A percentile compares a stretch with the other conserved stretches of the same genome.
These are phyloP conservation scores for Aureobasidium sp. DNA, from an alignment of 2,329 filamentous ascomycete genomes.

Conservation along the genomic window DNA sequence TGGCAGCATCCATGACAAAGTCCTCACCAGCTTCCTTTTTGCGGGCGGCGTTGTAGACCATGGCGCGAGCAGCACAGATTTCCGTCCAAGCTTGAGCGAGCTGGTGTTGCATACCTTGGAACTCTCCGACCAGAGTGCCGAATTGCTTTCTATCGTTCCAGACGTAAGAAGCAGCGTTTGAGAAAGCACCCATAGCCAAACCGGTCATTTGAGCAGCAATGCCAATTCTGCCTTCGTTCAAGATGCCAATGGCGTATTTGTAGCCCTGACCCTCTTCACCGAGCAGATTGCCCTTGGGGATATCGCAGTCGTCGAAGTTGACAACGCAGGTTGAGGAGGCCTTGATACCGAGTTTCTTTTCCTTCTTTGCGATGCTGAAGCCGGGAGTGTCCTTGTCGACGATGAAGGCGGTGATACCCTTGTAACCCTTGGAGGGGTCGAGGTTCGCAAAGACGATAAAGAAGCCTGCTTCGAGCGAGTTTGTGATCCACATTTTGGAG, in stretches of 20 bases:
- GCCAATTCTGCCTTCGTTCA: slow-evolving; percentile 96
- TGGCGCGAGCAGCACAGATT: slow-evolving; percentile 78
- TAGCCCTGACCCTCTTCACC: slow-evolving; percentile 88
- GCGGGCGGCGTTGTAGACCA: slow-evolving; percentile 91
- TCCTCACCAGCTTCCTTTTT: slow-evolving; percentile 98
- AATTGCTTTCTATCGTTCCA: slow-evolving; percentile 99
- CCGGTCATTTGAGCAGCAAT: slow-evolving; percentile 99
- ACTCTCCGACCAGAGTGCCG: slow-evolving; percentile 83
- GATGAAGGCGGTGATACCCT: slow-evolving; percentile 92
- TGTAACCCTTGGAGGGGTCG: slow-evolving; percentile 85
- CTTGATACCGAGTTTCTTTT: slow-evolving; percentile 97
- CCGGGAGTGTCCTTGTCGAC: slow-evolving; percentile 84
- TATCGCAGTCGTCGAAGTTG: slow-evolving; percentile 92
- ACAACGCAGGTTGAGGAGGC: slow-evolving; percentile 95
- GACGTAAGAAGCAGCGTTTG: slow-evolving; percentile 87
- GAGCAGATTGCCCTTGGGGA: slow-evolving; percentile 80
- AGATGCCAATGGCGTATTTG: slow-evolving; percentile 88
- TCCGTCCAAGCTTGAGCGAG: slow-evolving; percentile 93
- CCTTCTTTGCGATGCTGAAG: slow-evolving; percentile 96
- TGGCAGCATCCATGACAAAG: slow-evolving; percentile 91
- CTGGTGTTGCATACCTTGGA: slow-evolving; percentile 99
- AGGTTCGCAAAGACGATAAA: slow-evolving; percentile 99
- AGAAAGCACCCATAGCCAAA: slow-evolving; percentile 84
- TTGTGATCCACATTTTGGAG: slow-evolving; percentile 99
- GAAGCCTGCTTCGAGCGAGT: slow-evolving; percentile 84